Evolutionary conservation across 2,329 filamentous ascomycete species (phyloP).

Genomic region (Calonectria honghensis): DNA sequence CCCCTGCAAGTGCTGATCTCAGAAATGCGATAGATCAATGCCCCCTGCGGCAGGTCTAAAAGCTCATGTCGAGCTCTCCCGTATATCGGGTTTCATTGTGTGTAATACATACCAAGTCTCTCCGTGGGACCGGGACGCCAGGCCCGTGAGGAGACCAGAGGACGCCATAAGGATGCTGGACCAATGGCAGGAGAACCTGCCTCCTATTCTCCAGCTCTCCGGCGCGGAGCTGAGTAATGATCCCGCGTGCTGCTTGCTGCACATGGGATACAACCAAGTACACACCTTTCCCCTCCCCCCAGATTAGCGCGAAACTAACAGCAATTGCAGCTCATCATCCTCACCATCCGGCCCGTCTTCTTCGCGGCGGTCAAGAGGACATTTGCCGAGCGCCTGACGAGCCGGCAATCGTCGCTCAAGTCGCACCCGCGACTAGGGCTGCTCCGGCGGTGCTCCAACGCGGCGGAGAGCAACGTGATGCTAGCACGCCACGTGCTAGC

Average conservation of each 20-base stretch:
- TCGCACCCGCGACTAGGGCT: conserved; percentile 53
- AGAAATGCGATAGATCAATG: conserved; percentile 59
- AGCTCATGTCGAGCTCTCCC: conserved; percentile 68
- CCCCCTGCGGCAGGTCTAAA: conserved; percentile 66
- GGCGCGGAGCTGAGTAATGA: conserved; percentile 61
- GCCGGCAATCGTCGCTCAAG: conserved; percentile 52
- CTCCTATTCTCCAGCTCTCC: conserved; percentile 61
- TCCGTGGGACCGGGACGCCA: conserved; percentile 53
- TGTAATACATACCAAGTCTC: conserved; percentile 67
- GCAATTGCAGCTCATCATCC: conserved; percentile 63
- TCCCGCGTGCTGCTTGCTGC: conserved; percentile 66
- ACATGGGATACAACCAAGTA: conserved; percentile 69
- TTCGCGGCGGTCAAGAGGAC: conserved; percentile 68
- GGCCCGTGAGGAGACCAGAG: conserved; percentile 60
- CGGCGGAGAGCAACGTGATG: conserved; percentile 67
- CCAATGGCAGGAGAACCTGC: conserved; percentile 63
- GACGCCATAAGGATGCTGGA: conserved; percentile 65
- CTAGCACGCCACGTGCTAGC: conserved; percentile 64
- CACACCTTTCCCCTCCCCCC: background rate
- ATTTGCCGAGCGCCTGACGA: conserved; percentile 64
- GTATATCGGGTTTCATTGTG: conserved; percentile 69
- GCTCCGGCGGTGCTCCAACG: conserved; percentile 64
- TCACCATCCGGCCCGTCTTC: conserved; percentile 69
- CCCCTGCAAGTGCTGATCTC: conserved; percentile 6
- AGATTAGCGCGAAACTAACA: background rate